Evolutionary conservation across 345 rosid genomes (phyloP), one percentile per base, ranked within the genome.

Genomic region (Lumnitzera littorea): DNA sequence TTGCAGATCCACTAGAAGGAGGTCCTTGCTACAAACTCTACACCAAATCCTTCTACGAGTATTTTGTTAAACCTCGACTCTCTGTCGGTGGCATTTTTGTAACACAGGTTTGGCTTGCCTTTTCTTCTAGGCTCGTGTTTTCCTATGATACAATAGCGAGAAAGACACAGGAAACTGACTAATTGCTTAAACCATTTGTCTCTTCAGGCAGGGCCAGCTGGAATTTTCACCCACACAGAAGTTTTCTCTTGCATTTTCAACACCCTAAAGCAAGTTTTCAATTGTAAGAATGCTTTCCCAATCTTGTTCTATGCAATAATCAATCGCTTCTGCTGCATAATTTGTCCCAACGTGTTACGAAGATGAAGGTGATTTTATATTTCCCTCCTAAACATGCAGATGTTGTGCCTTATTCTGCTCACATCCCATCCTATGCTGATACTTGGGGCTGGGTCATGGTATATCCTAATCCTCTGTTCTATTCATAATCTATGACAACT

Each of bases 391-490:
- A 9, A 11, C 48, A n/a, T 70, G 79, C 87, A 82, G 91, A 84
- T 71, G 87, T 74, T 12, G 87, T 80, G 64, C 76, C 87, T 14
- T 82, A 76, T 46, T 72, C 85, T 15, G 87, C 87, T 70, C 87
- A 84, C 55, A 69, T 84, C 67, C 91, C 87, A 43, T 84, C 87
- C 41, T 84, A 48, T 68, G 91, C 91, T 68, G 91, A 84, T 65
- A 80, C 85, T 12, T 84, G 91, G 87, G 90, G 91, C 68, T 84
- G 90, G 90, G 67, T 84, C 67, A 82, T 84, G 90, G 90, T 83
- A 80, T 48, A 29, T 8, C 29, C 43, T 5, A 27, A 27, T 36
- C 43, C 43, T 13, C 23, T 15, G 25, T 24, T 47, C 46, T 15
- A 13, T 12, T 3, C 25, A 48, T 1, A 4, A 36, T 36, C 43